Percentiles rank a stretch among this genome's conserved stretches.
These are phyloP conservation scores for Anastatica hierochuntica DNA, from an alignment of 345 rosid species.

Conservation along the genomic window DNA sequence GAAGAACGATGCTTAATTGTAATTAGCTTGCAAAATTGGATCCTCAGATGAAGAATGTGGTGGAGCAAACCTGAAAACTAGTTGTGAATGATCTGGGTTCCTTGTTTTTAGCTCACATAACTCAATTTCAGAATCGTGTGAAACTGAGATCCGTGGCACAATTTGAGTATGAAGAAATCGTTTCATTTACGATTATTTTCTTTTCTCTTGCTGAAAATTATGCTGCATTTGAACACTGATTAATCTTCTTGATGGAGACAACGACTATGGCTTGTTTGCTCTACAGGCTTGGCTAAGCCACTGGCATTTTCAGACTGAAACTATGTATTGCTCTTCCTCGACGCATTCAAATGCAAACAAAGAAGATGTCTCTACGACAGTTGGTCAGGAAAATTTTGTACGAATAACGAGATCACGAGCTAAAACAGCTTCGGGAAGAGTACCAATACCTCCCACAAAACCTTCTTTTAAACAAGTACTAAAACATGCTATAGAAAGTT, in stretches of 20 bases:
- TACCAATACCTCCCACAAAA: slow-evolving; percentile 41
- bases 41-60: background rate
- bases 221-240: slow-evolving; percentile 7
- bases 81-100: background rate
- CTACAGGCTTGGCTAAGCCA: slow-evolving; percentile 16
- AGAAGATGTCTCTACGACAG: slow-evolving; percentile 36
- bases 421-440: slow-evolving; percentile 46
- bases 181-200: background rate
- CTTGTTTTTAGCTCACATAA: background rate
- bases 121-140: background rate
- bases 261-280: background rate
- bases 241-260: background rate
- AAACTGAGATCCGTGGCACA: slow-evolving; percentile 3
- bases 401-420: slow-evolving; percentile 71
- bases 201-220: background rate
- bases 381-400: slow-evolving; percentile 28
- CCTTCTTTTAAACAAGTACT: slow-evolving; percentile 59
- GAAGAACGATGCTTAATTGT: background rate
- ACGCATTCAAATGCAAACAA: slow-evolving; percentile 53
- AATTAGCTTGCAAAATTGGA: background rate
- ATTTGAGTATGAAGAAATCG: background rate
- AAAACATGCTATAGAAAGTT: slow-evolving; percentile 26
- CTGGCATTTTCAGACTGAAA: background rate
- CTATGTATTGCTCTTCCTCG: slow-evolving; percentile 25
- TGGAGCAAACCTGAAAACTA: background rate